Evolutionary conservation across 108 stramenopile species (phyloP), one percentile per base, ranked within the genome.

Genomic region (Nannochloropsis salina): DNA sequence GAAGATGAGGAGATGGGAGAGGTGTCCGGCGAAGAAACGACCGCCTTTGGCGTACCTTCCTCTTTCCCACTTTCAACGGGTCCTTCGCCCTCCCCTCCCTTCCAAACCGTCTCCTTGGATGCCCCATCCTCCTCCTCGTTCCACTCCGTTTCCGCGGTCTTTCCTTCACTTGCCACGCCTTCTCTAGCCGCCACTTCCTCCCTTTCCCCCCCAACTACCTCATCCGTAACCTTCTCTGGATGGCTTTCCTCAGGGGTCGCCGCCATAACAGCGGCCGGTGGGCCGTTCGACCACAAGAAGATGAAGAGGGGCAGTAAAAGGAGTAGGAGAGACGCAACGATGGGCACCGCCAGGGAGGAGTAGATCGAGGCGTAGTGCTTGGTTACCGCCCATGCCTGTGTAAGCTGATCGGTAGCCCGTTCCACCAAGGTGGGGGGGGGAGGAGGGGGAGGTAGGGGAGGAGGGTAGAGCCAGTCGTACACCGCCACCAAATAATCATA

Each of bases 391-490:
- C 15, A n/a, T 15, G 2, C 15, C 20, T 74, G 61, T 15, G 15
- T 74, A n/a, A 74, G n/a, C 20, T 74, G 61, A 15, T 74, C 61
- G 20, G 15, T n/a, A 2, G 61, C 61, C 61, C 61, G 2, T 74
- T 74, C 61, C 61, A 74, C n/a, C 20, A 74, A n/a, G 5, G 61
- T 74, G 61, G 61, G 61, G 15, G 61, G 61, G n/a, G n/a, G n/a
- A n/a, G n/a, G n/a, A n/a, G n/a, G n/a, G n/a, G 61, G 61, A 74
- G 61, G 61, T 2, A n/a, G 20, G n/a, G 61, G 61, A n/a, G 4
- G 15, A n/a, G 61, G 61, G 61, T 74, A 74, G 61, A 74, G 61
- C 61, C 61, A 74, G n/a, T 74, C n/a, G 61, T 74, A 74, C 20
- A 74, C 61, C 20, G 61, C 61, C 5, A n/a, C n/a, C 20, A 74